These are phyloP conservation scores for Fusarium nanum DNA, from an alignment of 2,329 filamentous ascomycete genomes.

Conservation along the genomic window DNA sequence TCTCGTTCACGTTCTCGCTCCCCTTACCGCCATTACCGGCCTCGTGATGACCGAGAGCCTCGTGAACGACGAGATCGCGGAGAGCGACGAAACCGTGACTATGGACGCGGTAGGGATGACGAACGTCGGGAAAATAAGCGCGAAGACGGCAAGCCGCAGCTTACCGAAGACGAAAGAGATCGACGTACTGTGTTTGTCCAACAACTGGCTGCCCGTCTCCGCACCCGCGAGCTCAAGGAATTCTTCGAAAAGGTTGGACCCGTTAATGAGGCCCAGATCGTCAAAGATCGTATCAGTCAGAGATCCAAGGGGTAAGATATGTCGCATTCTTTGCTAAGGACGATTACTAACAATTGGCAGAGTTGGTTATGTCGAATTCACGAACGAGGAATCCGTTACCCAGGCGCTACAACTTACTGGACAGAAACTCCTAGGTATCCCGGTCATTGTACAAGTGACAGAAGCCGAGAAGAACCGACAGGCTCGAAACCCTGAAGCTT, in stretches of 20 bases:
- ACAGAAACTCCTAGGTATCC: constrained; percentile 97
- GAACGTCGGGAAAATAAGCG: constrained; percentile 56
- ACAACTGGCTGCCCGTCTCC: constrained; percentile 92
- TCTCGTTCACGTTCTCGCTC: constrained; percentile 79
- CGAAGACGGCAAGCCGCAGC: constrained; percentile 71
- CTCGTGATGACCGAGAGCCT: constrained; percentile 64
- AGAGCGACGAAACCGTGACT: constrained; percentile 64
- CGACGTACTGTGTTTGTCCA: constrained; percentile 98
- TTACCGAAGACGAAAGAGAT: constrained; percentile 95
- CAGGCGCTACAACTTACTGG: constrained; percentile 97
- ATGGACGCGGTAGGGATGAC: constrained; percentile 67
- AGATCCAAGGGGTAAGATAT: constrained; percentile 90
- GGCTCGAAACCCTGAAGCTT: constrained; percentile 82
- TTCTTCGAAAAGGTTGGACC: constrained; percentile 97
- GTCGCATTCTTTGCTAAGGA: neutral
- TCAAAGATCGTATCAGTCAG: constrained; percentile 96
- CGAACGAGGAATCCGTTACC: constrained; percentile 91
- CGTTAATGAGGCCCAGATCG: constrained; percentile 97
- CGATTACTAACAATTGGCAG: constrained; percentile 62
- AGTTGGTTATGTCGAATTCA: constrained; percentile 99
- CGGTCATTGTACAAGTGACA: constrained; percentile 97
- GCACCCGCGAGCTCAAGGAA: constrained; percentile 89
- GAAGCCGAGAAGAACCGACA: constrained; percentile 99
- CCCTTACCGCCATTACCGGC: constrained; percentile 69
- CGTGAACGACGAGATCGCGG: constrained; percentile 62